Evolutionary conservation across 1,284 basidiomycete genomes (phyloP), one percentile per base, ranked within the genome.

Genomic region (Sporisorium iseilematis-ciliati): DNA sequence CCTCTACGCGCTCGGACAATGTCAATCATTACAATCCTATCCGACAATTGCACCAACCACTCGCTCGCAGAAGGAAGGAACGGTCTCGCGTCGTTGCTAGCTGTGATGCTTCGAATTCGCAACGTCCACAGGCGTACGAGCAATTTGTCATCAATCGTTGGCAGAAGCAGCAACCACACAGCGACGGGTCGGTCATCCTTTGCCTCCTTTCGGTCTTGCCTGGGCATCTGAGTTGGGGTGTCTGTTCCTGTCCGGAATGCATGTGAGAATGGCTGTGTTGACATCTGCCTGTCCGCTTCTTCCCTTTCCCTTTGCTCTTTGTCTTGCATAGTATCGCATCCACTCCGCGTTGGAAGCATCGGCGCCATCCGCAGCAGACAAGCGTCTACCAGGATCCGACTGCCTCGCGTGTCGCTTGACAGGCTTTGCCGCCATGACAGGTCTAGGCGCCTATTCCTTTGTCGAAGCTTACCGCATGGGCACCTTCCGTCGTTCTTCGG

Each of bases 391-490:
- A 3, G 68, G 69, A 1, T 75, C 72, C 35, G 77, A 81, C 61
- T 83, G 82, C 62, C 35, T 78, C 25, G 55, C 81, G 14, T 84
- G 82, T 55, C 70, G 77, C 7, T 43, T 83, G 12, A 84, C 82
- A 2, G 82, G 82, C n/a, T 77, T 80, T 43, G 72, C 74, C 8
- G 77, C 82, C 18, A 70, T 83, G 51, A 51, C 74, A 1, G 75
- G 68, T 21, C 66, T 82, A 3, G 80, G 81, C 18, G 69, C 60
- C 26, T 82, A 76, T 25, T 74, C 79, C 20, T 66, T 83, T n/a
- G 56, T 63, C 46, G 82, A 84, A 54, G 82, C 82, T 4, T 70
- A 74, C 40, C 72, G 75, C 26, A 52, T 82, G 35, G 77, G 82
- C 21, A 60, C 56, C 7, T 81, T 81, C 23, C 60, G 57, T 8